phyloP scores from a whole-genome alignment of 371 early-diverging fungal species.

The Mucor irregularis region DNA sequence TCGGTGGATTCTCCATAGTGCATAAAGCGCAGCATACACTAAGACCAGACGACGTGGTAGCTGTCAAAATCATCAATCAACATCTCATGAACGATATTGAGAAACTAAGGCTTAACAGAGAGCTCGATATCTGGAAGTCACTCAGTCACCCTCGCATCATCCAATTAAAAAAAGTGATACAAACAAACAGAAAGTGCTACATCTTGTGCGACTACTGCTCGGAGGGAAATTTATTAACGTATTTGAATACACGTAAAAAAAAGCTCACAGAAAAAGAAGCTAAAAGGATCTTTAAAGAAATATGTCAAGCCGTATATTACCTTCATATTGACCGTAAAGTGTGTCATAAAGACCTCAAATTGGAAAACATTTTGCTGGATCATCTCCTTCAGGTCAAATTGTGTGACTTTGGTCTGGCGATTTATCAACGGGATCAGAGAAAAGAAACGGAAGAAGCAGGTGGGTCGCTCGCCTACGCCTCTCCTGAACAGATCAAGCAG shows the following conservation, averaged over 20 bases:
- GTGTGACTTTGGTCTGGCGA: conserved; percentile 95
- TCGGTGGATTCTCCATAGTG: conserved; percentile 71
- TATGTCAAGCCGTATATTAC: conserved; percentile 74
- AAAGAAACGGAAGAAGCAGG: conserved; percentile 22
- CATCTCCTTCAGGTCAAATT: conserved; percentile 64
- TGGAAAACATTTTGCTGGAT: conserved; percentile 84
- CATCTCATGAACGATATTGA: conserved; percentile 14
- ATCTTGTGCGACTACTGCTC: conserved; percentile 70
- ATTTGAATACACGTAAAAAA: conserved; percentile 10
- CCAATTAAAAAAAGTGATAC: conserved; percentile 59
- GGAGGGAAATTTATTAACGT: conserved; percentile 56
- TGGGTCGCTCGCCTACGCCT: conserved; percentile 73
- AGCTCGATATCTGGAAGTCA: conserved; percentile 72
- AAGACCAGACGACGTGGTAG: conserved; percentile 38
- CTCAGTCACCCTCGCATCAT: no score
- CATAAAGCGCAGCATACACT: conserved; percentile 52
- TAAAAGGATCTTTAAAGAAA: conserved; percentile 61
- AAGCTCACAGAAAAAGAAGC: conserved; percentile 50
- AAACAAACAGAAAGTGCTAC: conserved; percentile 51
- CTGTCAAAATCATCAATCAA: conserved; percentile 58
- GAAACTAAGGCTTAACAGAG: conserved; percentile 42
- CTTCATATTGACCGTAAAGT: conserved; percentile 75
- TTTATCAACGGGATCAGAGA: no score
- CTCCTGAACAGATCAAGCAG: conserved; percentile 73
- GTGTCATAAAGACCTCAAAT: conserved; percentile 92